A percentile compares a stretch with the other conserved stretches of the same genome.
These are phyloP conservation scores for Sicyos baderoa DNA, from an alignment of 306 rosid species.

Conservation along the genomic window DNA sequence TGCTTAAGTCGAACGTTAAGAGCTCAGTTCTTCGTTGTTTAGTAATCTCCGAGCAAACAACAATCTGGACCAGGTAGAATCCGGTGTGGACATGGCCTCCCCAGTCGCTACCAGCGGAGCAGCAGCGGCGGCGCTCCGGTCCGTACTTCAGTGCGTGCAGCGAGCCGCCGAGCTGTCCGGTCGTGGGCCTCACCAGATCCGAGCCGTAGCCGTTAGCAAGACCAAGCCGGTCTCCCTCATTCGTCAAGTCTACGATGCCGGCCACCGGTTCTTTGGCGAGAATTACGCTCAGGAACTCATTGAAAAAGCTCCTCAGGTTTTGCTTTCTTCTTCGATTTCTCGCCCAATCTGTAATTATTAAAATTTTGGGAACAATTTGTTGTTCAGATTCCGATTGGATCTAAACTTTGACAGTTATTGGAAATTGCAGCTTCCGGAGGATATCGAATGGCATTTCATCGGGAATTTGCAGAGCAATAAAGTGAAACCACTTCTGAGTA, in stretches of 20 bases:
- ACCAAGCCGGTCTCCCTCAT: conserved; percentile 58
- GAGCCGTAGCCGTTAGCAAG: conserved; percentile 83
- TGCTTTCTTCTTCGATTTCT: conserved; percentile 3
- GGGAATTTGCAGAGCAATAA: conserved; percentile 90
- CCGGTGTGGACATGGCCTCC: conserved; percentile 30
- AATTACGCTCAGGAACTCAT: conserved; percentile 80
- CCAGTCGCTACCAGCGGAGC: conserved; percentile 35
- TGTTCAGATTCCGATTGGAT: background rate
- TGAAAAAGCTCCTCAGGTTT: conserved; percentile 79
- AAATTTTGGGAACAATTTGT: background rate
- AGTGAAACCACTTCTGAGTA: conserved; percentile 74
- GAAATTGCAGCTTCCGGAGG: conserved; percentile 70
- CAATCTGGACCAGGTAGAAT: conserved; percentile 21
- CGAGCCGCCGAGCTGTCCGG: conserved; percentile 55
- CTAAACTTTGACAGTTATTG: background rate
- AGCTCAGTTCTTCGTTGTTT: background rate
- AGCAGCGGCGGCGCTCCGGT: conserved; percentile 37
- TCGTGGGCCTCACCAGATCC: conserved; percentile 38
- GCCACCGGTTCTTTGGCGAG: conserved; percentile 84
- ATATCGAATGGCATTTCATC: conserved; percentile 82
- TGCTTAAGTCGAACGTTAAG: background rate
- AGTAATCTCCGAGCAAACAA: background rate
- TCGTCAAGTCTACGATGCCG: conserved; percentile 76
- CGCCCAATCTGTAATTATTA: background rate
- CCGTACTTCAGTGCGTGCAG: conserved; percentile 51